phyloP scores from a whole-genome alignment of 805 yeast species.

The Lipomyces oligophaga region DNA sequence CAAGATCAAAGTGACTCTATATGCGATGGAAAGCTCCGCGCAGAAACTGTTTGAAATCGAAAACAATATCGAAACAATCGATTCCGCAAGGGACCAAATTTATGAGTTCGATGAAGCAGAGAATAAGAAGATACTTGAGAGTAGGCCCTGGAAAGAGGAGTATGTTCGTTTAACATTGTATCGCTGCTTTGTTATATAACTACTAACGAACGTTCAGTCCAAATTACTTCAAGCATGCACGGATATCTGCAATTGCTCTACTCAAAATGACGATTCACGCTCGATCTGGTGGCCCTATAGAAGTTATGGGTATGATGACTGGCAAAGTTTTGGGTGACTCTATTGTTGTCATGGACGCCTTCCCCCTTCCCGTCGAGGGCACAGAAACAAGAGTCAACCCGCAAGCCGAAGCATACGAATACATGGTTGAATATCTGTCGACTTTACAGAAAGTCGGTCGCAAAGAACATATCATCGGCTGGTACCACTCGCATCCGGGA shows the following conservation, averaged over 20 bases:
- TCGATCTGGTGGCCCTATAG: constrained; percentile 76
- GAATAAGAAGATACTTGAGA: constrained; percentile 31
- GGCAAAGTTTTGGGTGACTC: constrained; percentile 60
- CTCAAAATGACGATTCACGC: constrained; percentile 78
- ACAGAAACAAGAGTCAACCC: constrained; percentile 96
- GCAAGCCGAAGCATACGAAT: constrained; percentile 88
- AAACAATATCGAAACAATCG: constrained; percentile 30
- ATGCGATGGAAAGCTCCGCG: constrained; percentile 24
- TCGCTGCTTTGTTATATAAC: not conserved
- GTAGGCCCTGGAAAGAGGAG: constrained; percentile 33
- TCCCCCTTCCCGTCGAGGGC: constrained; percentile 88
- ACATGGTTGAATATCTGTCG: constrained; percentile 80
- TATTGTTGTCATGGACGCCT: constrained; percentile 73
- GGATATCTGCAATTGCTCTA: constrained; percentile 67
- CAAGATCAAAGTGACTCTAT: too few relatives aligned
- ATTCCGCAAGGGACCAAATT: constrained; percentile 29
- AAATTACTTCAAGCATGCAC: constrained; percentile 56
- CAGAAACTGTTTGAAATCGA: constrained; percentile 34
- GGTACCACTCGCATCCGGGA: constrained; percentile 98
- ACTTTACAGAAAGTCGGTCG: constrained; percentile 49
- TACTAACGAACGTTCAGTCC: constrained; percentile 39
- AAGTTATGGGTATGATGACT: constrained; percentile 91
- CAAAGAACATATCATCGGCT: constrained; percentile 80
- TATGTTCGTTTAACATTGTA: constrained; percentile 12
- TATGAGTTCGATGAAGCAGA: constrained; percentile 34